These are phyloP conservation scores for Coemansia umbellata DNA, from an alignment of 192 early-diverging fungal genomes.

Conservation along the genomic window DNA sequence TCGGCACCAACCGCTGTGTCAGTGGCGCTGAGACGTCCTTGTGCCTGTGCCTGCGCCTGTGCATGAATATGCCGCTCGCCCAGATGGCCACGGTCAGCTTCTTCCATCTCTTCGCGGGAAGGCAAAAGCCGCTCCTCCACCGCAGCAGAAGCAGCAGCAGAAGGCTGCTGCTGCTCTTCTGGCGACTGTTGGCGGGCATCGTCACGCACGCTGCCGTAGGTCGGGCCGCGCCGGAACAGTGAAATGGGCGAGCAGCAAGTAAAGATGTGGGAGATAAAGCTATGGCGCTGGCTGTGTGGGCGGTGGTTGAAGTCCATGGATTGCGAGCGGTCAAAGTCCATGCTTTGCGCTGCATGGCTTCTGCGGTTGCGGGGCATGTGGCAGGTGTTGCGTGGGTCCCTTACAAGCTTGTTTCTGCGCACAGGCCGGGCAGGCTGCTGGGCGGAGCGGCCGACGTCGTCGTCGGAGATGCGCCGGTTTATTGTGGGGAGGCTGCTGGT, in stretches of 20 bases:
- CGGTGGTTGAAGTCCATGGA: conserved; percentile 9
- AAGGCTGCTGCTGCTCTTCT: conserved; percentile 8
- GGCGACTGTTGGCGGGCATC: conserved; percentile 21
- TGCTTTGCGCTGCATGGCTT: conserved; percentile 39
- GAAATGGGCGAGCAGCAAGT: conserved; percentile 48
- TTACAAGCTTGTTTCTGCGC: conserved; percentile 46
- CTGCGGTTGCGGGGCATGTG: conserved; percentile 32
- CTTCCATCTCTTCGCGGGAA: conserved; percentile 4
- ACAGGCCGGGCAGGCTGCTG: conserved; percentile 7
- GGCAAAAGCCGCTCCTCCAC: conserved; percentile 2
- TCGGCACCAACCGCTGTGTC: conserved; percentile 41
- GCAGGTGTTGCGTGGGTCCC: conserved; percentile 43
- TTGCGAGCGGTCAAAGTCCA: conserved; percentile 44
- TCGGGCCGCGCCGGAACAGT: conserved; percentile 40
- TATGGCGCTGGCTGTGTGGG: conserved; percentile 22
- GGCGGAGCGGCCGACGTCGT: conserved; percentile 13
- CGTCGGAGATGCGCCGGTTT: conserved; percentile 31
- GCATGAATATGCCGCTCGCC: conserved; percentile 1
- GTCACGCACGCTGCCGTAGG: conserved; percentile 42
- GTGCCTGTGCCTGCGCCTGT: conserved; percentile 5
- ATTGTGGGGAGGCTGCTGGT: conserved; percentile 21
- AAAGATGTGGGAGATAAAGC: conserved; percentile 34
- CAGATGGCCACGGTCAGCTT: not conserved
- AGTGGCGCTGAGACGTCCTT: conserved; percentile 17
- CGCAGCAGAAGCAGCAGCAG: not conserved